Base-by-base conservation (phyloP, 805 yeast species). In the Starmerella vaccinii region DNA sequence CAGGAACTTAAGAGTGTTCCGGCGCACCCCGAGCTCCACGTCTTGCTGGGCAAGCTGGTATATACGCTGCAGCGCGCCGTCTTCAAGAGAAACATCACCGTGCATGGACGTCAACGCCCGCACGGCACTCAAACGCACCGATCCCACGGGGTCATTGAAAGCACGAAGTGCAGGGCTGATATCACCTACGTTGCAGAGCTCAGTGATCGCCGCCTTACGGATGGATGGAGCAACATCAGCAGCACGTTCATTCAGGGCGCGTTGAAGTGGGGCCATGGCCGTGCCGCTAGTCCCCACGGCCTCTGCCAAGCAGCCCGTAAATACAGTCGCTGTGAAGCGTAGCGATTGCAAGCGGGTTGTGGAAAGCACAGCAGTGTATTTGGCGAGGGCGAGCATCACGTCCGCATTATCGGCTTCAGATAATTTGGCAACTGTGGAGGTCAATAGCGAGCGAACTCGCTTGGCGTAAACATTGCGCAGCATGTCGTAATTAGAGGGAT, bases 81-180 rank as follows among this genome's bases (percentile, higher is more conserved):
- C 22, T 4, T 13, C 19, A 33, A 16, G 10, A 9, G 8, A 12
- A 3, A 13, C 13, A 3, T 8, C 29, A 19, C 24, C 6, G 18
- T 2, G 9, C 27, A 10, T 5, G 9, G 47, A 5, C 1, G 26
- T 29, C 16, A 43, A 18, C 4, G 45, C 40, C 8, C 49, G 42
- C 13, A 57, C 32, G 0, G 56, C 51, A 13, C 49, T 32, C 5
- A 53, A n/a, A 5, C 61, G 57, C 19, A 59, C 62, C 8, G 44
- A 7, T 2, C 49, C 49, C 3, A 48, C 26, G 9, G n/a, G 41
- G 30, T 59, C 61, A 46, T 49, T 50, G 32, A 59, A 43, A 7
- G 49, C 42, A 5, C 52, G 49, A 19, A 21, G 23, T 7, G 21
- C 35, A 10, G 33, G 9, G 3, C 4, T 19, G 5, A 23, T 27